Evolutionary conservation across 2,329 filamentous ascomycete genomes (phyloP), one percentile per base, ranked within the genome.

Genomic region (Xylaria sp.): DNA sequence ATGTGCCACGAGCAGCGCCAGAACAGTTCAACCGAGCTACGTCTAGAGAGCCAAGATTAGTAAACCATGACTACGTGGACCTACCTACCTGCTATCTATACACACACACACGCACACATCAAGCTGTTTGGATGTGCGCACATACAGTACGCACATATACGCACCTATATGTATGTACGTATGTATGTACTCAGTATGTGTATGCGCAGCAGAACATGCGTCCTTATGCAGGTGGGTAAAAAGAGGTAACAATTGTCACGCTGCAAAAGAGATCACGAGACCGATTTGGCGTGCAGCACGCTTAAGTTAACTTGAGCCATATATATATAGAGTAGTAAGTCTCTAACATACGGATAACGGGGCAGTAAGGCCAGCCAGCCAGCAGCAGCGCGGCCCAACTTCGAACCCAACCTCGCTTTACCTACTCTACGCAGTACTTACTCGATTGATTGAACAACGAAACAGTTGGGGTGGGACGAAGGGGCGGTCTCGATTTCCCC

Each of bases 231-330:
- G 34, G 62, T 52, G 54, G 12, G 44, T 58, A 52, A 13, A 57
- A 61, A 61, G 9, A 57, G 44, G 39, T 54, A 63, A 52, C 54
- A 46, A 62, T 25, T 52, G 44, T 62, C 60, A 61, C 46, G 59
- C 69, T 66, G 66, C 69, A 71, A 52, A 57, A 52, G 25, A 57
- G 64, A 64, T 69, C 69, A 71, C 69, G 69, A 66, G 69, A 71
- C 66, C 46, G 56, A 46, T 57, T 51, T 46, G 60, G 56, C 37
- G 66, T 69, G 66, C 66, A 60, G 54, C 63, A 65, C 56, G 56
- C 65, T 62, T 67, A 67, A 31, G 25, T 46, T 48, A 13, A 51
- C 48, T 15, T 51, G 23, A 12, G 13, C n/a, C 28, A 28, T 3
- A 3, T 28, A 48, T 9, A 9, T 20, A 48, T n/a, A 5, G n/a